Evolutionary conservation across 768 basidiomycete species (phyloP), one percentile per base, ranked within the genome.

Genomic region (Ramaria rubella): DNA sequence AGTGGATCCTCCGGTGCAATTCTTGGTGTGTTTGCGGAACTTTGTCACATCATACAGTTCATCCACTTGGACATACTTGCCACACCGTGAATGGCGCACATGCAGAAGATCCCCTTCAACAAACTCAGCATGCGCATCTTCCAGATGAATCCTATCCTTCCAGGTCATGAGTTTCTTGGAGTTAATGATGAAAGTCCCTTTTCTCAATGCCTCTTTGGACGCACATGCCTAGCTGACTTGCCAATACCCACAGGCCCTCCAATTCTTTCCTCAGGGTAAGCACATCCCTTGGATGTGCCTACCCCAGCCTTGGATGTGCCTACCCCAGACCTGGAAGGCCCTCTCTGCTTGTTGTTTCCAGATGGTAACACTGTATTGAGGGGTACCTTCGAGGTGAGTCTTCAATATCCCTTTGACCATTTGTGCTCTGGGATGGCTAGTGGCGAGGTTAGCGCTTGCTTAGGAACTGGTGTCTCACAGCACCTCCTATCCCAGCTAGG

Each of bases 51-150:
- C 49, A 46, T 62, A 65, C 1, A 58, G 42, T 21, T 59, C 51
- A 49, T 63, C 62, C 54, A 64, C 57, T 24, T 38, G 27, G 7
- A 45, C 15, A 30, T 40, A 54, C 14, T 31, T 34, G 23, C 60
- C 58, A 52, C 66, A 67, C 7, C n/a, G 21, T 1, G 56, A 59
- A 52, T 61, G 61, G 4, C 52, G 57, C 3, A 66, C 58, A 34
- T 11, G 23, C 15, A 21, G 17, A 42, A 17, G 23, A 8, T 45
- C 43, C 15, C 43, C 23, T 21, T 45, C 43, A 45, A 21, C 19
- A 15, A 36, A 36, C 19, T 45, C 43, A 9, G 43, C 19, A 21
- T 21, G 9, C 9, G 43, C n/a, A 45, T 45, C 43, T 24, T 9
- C 43, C 43, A 8, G n/a, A 7, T 8, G 43, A 19, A 45, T 45